Conservation (phyloP, 139 green algal genomes). For the Volvox reticuliferus region DNA sequence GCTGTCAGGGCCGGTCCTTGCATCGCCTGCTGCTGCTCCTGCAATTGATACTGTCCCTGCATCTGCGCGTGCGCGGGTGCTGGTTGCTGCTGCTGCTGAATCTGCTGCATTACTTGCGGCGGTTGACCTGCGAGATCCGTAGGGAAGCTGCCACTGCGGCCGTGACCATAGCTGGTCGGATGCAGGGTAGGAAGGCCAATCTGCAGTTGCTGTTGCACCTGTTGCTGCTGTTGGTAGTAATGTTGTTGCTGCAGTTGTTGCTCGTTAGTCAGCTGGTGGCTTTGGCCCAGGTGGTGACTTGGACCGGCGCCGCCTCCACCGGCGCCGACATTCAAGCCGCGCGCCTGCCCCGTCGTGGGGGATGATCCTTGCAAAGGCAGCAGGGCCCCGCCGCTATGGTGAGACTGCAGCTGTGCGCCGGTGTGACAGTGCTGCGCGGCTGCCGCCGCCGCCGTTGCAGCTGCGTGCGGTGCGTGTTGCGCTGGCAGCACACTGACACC, state of each 20-base stretch:
- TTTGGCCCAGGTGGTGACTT: neutral
- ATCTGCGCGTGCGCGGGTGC: neutral
- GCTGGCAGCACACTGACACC: neutral
- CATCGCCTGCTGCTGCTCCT: neutral
- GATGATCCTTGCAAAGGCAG: neutral
- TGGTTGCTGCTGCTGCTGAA: slow-evolving; percentile 7
- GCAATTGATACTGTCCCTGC: neutral
- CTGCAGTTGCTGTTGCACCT: neutral
- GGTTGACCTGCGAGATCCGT: neutral
- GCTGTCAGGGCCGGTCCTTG: neutral
- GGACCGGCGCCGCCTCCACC: neutral
- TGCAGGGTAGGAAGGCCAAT: neutral
- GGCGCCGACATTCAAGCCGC: neutral
- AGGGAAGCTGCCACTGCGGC: neutral
- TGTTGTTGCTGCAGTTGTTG: neutral
- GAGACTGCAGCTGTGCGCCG: neutral
- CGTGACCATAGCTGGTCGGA: neutral
- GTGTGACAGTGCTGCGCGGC: neutral
- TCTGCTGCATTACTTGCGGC: neutral
- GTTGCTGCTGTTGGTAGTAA: neutral
- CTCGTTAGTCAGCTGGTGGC: neutral
- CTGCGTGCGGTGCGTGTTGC: neutral
- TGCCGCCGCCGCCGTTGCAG: neutral
- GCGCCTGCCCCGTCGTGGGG: neutral
- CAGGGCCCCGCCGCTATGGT: neutral